Evolutionary conservation across 345 rosid species (phyloP).

Genomic region (Eutrema yunnanense): DNA sequence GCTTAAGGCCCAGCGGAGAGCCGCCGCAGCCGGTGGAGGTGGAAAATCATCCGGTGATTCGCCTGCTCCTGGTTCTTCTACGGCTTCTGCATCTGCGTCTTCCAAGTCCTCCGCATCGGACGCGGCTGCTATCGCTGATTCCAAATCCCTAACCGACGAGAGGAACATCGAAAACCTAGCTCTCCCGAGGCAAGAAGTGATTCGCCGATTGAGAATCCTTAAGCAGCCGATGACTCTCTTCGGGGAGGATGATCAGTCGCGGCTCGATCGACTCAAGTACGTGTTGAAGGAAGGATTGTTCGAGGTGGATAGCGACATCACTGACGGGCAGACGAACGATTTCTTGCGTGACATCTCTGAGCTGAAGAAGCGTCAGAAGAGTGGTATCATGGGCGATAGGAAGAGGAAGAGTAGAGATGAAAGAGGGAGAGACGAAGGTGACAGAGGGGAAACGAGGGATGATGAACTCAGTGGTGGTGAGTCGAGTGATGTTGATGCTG

Average conservation of each 20-base stretch:
- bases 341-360: slow-evolving; percentile 89
- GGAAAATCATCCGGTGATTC: slow-evolving; percentile 11
- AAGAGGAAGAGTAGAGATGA: slow-evolving; percentile 85
- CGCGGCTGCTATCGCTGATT: slow-evolving; percentile 36
- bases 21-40: slow-evolving; percentile 28
- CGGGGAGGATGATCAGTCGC: slow-evolving; percentile 81
- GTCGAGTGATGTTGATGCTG: slow-evolving; percentile 81
- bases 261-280: slow-evolving; percentile 78
- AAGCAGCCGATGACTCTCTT: slow-evolving; percentile 93
- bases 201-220: slow-evolving; percentile 83
- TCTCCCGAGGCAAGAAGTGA: slow-evolving; percentile 84
- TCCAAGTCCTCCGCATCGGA: slow-evolving; percentile 31
- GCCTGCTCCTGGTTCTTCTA: slow-evolving; percentile 28
- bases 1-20: slow-evolving; percentile 61
- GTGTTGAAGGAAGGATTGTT: slow-evolving; percentile 78
- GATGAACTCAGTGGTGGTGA: slow-evolving; percentile 83
- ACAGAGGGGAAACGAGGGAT: slow-evolving; percentile 58
- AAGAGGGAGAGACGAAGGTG: slow-evolving; percentile 65
- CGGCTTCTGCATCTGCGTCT: slow-evolving; percentile 27
- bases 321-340: slow-evolving; percentile 97
- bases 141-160: slow-evolving; percentile 74
- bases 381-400: slow-evolving; percentile 60
- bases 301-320: slow-evolving; percentile 91
- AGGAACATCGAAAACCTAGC: slow-evolving; percentile 70
- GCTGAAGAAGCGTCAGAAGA: slow-evolving; percentile 90